phyloP scores from a whole-genome alignment of 306 rosid species.

The Trifolium fragiferum region DNA sequence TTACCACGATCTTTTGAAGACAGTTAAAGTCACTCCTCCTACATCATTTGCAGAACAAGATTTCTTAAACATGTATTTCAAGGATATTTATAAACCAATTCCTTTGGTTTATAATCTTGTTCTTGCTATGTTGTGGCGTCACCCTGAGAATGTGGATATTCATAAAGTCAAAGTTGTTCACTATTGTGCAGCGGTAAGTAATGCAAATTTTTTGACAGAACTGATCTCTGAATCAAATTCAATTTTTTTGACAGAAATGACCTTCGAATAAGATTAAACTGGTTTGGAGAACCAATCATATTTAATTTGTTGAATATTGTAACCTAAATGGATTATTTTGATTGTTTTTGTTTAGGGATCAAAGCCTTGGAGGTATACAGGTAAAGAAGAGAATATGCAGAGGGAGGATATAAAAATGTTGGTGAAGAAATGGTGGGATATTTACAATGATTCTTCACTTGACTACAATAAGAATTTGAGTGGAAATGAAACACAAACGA shows the following conservation, averaged over 20 bases:
- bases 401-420: conserved; percentile 79
- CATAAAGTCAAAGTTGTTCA: conserved; percentile 68
- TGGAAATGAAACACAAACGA: neutral
- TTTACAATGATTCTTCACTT: conserved; percentile 60
- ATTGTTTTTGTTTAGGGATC: conserved; percentile 57
- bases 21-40: conserved; percentile 52
- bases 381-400: conserved; percentile 80
- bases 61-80: conserved; percentile 71
- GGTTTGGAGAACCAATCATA: no score
- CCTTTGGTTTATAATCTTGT: conserved; percentile 66
- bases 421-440: conserved; percentile 80
- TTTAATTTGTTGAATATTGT: no score
- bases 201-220: no score
- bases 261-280: no score
- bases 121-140: conserved; percentile 84
- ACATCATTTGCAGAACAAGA: conserved; percentile 87
- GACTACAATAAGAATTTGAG: conserved; percentile 47
- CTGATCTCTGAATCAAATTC: no score
- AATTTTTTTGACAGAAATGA: no score
- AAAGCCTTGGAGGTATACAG: conserved; percentile 88
- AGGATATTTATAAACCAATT: conserved; percentile 59
- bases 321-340: neutral
- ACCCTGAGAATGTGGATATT: conserved; percentile 66
- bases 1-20: conserved; percentile 54
- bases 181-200: conserved; percentile 72